Evolutionary conservation across 768 basidiomycete species (phyloP), one percentile per base, ranked within the genome.

Genomic region (Tubosaeta sp.): DNA sequence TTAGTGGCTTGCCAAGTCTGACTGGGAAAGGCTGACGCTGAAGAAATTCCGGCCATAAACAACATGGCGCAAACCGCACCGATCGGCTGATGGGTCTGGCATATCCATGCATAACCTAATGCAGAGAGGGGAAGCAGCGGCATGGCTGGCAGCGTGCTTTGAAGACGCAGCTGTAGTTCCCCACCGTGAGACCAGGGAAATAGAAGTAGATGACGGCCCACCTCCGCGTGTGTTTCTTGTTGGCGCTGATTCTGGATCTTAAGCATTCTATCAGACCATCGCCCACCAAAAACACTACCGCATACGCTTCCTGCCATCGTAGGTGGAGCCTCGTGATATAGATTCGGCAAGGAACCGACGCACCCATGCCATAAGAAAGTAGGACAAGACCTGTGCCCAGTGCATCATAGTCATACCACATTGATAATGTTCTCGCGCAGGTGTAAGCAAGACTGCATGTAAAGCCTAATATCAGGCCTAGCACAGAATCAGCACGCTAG

Each of bases 21-120:
- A 26, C 25, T 6, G 41, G 25, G 17, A 5, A 22, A 39, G 14
- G 5, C 25, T 59, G 53, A 91, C 89, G 90, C 82, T 6, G 80
- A 76, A 53, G 85, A 79, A 59, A 91, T 85, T 4, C 92, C 93
- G 17, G 75, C 72, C 32, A 83, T 60, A 69, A 94, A 91, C 3
- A 95, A 75, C 65, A 83, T 76, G 5, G 86, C 78, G 61, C 89
- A 85, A 5, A 91, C 76, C 0, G 78, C 88, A 4, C 84, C 76
- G 37, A 94, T 70, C 58, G 88, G 79, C 2, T 84, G 75, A 37
- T 78, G 81, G 53, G 82, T 62, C 48, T 86, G 72, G 47, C 81
- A 83, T 3, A 86, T 75, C 92, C 91, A 95, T 0, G 81, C 93
- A 62, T 88, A 89, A 0, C 77, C 84, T 19, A 90, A 61, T 17